Conservation (phyloP, 148 eudicot species). For the Silene uniflora region DNA sequence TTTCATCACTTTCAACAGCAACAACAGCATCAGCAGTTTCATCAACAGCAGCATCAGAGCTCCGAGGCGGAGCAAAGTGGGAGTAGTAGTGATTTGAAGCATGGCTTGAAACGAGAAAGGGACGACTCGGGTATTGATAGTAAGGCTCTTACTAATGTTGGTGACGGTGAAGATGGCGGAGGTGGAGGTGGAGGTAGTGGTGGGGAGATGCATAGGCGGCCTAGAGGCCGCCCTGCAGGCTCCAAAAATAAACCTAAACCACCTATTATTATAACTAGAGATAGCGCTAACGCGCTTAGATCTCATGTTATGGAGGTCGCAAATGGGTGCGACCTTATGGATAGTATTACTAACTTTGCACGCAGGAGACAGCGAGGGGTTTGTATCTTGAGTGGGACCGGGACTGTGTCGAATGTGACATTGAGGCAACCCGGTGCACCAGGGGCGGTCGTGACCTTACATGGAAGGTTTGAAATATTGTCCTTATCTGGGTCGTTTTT, state of each 20-base stretch:
- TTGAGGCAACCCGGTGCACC: constrained; percentile 34
- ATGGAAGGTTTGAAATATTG: constrained; percentile 40
- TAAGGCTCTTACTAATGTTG: neutral
- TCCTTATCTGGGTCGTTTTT: constrained; percentile 34
- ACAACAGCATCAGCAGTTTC: constrained; percentile 18
- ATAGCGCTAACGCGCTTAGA: constrained; percentile 41
- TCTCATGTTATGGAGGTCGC: constrained; percentile 46
- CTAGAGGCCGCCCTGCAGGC: constrained; percentile 37
- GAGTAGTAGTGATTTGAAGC: constrained; percentile 34
- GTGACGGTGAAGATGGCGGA: neutral
- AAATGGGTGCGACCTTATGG: constrained; percentile 35
- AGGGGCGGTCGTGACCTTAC: constrained; percentile 36
- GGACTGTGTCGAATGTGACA: constrained; percentile 35
- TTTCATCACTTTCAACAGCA: constrained; percentile 32
- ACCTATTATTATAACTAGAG: constrained; percentile 38
- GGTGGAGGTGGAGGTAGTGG: constrained; percentile 21
- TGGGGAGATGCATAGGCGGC: constrained; percentile 28
- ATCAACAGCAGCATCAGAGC: constrained; percentile 19
- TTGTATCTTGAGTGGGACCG: constrained; percentile 35
- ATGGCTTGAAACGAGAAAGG: constrained; percentile 20
- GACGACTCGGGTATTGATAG: constrained; percentile 19
- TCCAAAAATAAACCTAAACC: constrained; percentile 44
- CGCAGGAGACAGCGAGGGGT: constrained; percentile 39
- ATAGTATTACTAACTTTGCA: constrained; percentile 33
- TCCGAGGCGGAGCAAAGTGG: constrained; percentile 39